Base-by-base conservation (phyloP, 2,329 filamentous ascomycete genomes). In the Hymenoscyphus scutula region DNA sequence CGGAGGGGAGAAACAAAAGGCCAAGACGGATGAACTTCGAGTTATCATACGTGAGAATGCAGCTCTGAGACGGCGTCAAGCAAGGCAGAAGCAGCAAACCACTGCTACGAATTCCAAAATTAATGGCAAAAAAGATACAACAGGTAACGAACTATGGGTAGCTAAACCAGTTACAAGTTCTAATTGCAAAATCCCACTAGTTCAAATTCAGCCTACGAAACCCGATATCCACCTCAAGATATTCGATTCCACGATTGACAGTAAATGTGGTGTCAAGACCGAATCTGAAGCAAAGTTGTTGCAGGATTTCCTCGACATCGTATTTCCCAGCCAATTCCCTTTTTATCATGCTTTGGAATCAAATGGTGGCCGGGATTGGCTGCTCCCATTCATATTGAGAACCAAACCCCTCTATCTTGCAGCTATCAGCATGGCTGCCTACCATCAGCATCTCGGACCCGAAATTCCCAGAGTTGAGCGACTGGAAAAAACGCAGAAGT, bases 271-370 rank as follows among this genome's bases (percentile, higher is more conserved):
- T 15, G 2, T 37, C 5, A 37, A 37, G 34, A 15, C 34, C 29
- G 55, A 23, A 19, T 19, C 30, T 57, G 32, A 38, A 56, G 61
- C 63, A 25, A 59, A 69, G 66, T 77, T 81, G 41, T 74, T 82
- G 61, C 84, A 84, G 79, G 78, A 83, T 61, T 88, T 87, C 69
- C 77, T 87, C 51, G 85, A 88, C 71, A 81, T 83, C 65, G 78
- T 87, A 27, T 82, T 88, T 64, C 84, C 84, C 1, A 83, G 85
- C 65, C 74, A 87, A 1, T 87, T 85, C 68, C 85, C 85, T 3
- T 85, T 86, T 71, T 87, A 88, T 71, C 79, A 78, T 1, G 85
- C 85, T 0, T 77, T 78, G 0, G 69, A 84, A 11, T 76, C 83
- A 1, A 76, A 81, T 57, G 81, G 83, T 19, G 85, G 84, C 11